Base-by-base conservation (phyloP, 148 eudicot species). In the Gaultheria prostrata region DNA sequence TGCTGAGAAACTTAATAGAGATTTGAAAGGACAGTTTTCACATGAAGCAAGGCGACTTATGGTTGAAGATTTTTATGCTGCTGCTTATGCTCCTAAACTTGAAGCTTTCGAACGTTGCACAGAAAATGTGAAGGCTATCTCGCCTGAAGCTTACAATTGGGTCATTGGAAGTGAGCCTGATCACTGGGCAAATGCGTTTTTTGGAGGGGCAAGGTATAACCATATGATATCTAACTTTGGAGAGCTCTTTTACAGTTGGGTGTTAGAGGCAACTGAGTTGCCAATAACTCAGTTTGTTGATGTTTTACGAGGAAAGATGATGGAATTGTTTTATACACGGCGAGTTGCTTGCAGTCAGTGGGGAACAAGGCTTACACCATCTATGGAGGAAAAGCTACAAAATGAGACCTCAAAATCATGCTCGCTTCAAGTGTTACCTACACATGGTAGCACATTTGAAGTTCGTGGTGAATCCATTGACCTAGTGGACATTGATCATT, bases 121-220 rank as follows among this genome's bases (percentile, higher is more conserved):
- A 18, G 85, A 87, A 45, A 89, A 85, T 75, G 86, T 90, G 59
- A 90, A 85, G 77, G 87, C 89, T 75, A 90, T 89, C 63, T 90
- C 91, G 5, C 85, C 86, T 76, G 91, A 90, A 71, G 93, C 93
- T 83, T 89, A 90, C 85, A 79, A 89, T 72, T 90, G 91, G 92
- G 88, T 90, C 69, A 48, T 89, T 21, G 79, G 84, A 59, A 90
- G 90, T 63, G 88, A 90, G 79, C 88, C 89, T 53, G 87, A 86
- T 14, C 89, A 86, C 17, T 90, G 91, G 92, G 90, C 93, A 33
- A 90, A 89, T 87, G 87, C 87, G 13, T 86, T 83, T 61, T 90
- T 90, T 82, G 85, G 86, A 70, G 93, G 90, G 82, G 87, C 84
- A 21, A 85, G 91, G 69, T 89, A 88, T 85, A 86, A 90, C 79